Evolutionary conservation across 2,329 filamentous ascomycete genomes (phyloP), one percentile per base, ranked within the genome.

Genomic region (Xylariaceae sp.): DNA sequence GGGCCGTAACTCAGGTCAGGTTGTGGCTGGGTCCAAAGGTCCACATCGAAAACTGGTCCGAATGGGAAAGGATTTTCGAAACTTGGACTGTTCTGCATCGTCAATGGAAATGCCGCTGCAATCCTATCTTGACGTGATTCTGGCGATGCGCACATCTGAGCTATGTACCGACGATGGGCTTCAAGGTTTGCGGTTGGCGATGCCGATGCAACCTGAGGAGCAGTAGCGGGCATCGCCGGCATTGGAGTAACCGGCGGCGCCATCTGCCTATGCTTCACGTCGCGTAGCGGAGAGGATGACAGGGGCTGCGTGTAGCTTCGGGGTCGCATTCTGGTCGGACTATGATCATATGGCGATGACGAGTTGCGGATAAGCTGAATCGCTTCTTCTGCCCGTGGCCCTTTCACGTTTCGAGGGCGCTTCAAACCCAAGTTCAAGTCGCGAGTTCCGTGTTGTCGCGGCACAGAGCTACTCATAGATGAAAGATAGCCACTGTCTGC

Each of bases 401-500:
- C 87, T 75, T 93, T 95, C 63, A 91, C 86, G 10, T 16, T 13
- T 50, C 84, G 82, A 45, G 87, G 87, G n/a, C 86, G 85, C 61
- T 91, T 88, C 47, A 86, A 81, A 63, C 95, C 91, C 0, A 90
- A 93, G 4, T 87, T 90, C 41, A 90, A 78, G 16, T 89, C 77
- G 51, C 83, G 77, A 14, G 75, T 75, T 54, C 82, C 77, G 58
- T 83, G 81, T 57, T 86, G 85, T 53, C 93, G 83, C 68, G 90
- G 81, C 13, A 81, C 90, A 0, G 94, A 97, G 2, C 94, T 97
- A 62, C 97, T 92, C 16, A 97, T 80, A 0, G 92, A 97, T 1
- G 94, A 97, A 68, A 96, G 96, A 71, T 97, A 99, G 39, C 94
- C 94, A 67, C 93, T 97, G 71, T 99, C 94, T 64, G 82, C 66